A percentile compares a stretch with the other conserved stretches of the same genome.
phyloP scores from a whole-genome alignment of 2,329 filamentous ascomycete species.

The Fusarium compactum region DNA sequence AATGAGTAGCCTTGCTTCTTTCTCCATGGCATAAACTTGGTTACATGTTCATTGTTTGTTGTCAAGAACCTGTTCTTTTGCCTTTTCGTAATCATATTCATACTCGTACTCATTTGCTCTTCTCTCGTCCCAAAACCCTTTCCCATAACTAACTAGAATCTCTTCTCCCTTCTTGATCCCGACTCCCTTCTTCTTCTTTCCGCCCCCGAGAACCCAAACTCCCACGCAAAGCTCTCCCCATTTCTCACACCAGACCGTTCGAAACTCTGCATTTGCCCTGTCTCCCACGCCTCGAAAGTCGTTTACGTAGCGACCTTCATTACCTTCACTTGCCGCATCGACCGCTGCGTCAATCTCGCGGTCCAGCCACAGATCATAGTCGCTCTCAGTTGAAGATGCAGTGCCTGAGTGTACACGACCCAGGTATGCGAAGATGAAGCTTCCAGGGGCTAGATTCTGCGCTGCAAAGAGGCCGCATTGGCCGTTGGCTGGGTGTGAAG shows the following conservation, averaged over 20 bases:
- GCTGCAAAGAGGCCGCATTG: conserved; percentile 72
- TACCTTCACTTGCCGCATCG: conserved; percentile 69
- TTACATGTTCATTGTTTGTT: not conserved
- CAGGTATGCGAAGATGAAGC: conserved; percentile 71
- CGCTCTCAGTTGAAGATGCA: conserved; percentile 50
- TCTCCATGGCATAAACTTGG: not conserved
- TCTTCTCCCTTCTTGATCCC: conserved; percentile 70
- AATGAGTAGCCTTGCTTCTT: too few species aligned
- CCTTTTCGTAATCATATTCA: conserved; percentile 9
- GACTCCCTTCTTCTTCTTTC: conserved; percentile 38
- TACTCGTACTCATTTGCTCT: conserved; percentile 29
- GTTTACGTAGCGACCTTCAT: conserved; percentile 75
- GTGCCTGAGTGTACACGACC: conserved; percentile 66
- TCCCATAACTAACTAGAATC: conserved; percentile 75
- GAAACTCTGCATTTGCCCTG: conserved; percentile 70
- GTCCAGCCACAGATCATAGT: conserved; percentile 76
- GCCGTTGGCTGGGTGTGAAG: conserved; percentile 67
- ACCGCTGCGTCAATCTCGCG: conserved; percentile 68
- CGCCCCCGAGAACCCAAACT: conserved; percentile 63
- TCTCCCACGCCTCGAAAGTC: conserved; percentile 71
- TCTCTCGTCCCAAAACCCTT: conserved; percentile 71
- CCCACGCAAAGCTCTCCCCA: conserved; percentile 67
- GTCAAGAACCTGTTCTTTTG: conserved; percentile 1
- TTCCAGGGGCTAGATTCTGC: conserved; percentile 63
- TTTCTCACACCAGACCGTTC: conserved; percentile 66